A percentile compares a stretch with the other conserved stretches of the same genome.
Conservation (phyloP, 2,329 filamentous ascomycete species). For the Hypoxylon sp. region DNA sequence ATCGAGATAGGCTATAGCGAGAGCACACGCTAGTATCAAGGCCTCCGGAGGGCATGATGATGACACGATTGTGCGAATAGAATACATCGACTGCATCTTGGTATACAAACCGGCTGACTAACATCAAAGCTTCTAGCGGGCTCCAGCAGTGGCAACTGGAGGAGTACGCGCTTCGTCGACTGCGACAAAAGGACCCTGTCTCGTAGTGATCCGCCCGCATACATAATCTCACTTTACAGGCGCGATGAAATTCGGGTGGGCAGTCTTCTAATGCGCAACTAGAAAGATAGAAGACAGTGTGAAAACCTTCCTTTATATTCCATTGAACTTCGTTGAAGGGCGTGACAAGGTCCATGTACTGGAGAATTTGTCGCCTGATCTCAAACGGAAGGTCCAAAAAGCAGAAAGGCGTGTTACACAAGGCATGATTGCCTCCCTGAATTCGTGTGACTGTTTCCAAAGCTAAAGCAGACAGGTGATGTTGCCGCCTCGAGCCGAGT, state of each 20-base stretch:
- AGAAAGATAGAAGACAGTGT: neutral
- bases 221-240: neutral
- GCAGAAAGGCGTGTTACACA: neutral
- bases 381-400: conserved; percentile 27
- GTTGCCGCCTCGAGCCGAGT: neutral
- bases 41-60: neutral
- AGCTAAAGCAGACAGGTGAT: neutral
- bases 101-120: neutral
- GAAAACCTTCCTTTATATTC: conserved; percentile 23
- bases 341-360: conserved; percentile 27
- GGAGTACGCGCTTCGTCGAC: conserved; percentile 25
- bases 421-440: neutral
- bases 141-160: conserved; percentile 33
- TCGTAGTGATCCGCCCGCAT: neutral
- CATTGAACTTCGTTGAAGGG: conserved; percentile 23
- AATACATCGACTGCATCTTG: neutral
- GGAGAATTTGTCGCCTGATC: conserved; percentile 25
- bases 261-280: neutral
- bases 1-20: conserved; percentile 21
- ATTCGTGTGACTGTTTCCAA: neutral
- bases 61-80: neutral
- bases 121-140: conserved; percentile 17
- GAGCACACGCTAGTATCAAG: conserved; percentile 14
- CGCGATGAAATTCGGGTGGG: neutral
- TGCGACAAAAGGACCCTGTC: conserved; percentile 15